Conservation (phyloP, 2,329 filamentous ascomycete genomes). For the Aspergillus transmontanensis region DNA sequence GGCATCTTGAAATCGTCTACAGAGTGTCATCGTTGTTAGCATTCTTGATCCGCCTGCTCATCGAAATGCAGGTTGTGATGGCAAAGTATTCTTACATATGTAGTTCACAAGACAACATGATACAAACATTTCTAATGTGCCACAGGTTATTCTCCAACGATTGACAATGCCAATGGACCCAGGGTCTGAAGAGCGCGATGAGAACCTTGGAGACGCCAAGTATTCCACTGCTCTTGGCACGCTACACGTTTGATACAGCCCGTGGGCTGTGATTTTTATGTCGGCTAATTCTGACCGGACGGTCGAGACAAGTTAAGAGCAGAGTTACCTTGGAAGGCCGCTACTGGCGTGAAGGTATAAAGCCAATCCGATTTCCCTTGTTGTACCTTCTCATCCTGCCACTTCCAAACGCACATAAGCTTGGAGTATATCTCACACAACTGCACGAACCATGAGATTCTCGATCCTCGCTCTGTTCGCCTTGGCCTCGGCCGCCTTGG, state of each 20-base stretch:
- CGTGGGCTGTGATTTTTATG: background rate
- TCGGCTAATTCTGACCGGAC: background rate
- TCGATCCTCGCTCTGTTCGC: constrained; percentile 21
- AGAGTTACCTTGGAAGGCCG: background rate
- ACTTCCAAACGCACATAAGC: background rate
- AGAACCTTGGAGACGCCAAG: constrained; percentile 28
- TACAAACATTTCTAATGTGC: background rate
- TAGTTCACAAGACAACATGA: too few relatives aligned
- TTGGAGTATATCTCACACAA: background rate
- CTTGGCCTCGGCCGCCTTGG: constrained; percentile 19
- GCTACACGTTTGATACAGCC: background rate
- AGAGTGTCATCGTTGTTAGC: background rate
- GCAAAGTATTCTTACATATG: background rate
- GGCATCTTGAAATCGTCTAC: constrained; percentile 7
- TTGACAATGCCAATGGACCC: background rate
- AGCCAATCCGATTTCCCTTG: background rate
- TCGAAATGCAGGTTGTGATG: background rate
- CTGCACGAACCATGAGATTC: constrained; percentile 19
- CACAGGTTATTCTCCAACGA: background rate
- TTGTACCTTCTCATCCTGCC: background rate
- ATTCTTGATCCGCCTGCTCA: background rate
- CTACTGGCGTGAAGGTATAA: background rate
- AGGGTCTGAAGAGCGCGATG: background rate
- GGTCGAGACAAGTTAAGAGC: background rate
- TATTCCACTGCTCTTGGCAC: constrained; percentile 20